These are phyloP conservation scores for Serendipita sp. DNA, from an alignment of 768 basidiomycete species.

Conservation along the genomic window DNA sequence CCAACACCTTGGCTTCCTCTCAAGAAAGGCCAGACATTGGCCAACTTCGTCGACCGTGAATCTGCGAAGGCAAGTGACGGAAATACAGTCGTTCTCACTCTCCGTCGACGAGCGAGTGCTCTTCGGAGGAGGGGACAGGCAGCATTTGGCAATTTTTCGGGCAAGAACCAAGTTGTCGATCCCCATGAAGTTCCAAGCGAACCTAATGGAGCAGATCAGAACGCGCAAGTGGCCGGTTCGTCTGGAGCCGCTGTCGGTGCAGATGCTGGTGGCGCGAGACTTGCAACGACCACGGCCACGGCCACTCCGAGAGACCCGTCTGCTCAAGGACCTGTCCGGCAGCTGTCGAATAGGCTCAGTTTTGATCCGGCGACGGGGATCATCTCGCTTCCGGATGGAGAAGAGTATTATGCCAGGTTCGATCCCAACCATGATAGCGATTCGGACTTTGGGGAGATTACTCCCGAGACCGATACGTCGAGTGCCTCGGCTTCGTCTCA, in stretches of 20 bases:
- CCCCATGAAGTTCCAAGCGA: conserved; percentile 10
- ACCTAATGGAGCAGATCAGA: conserved; percentile 8
- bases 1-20: conserved; percentile 91
- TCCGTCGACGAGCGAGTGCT: conserved; percentile 53
- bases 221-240: conserved; percentile 15
- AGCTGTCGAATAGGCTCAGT: conserved; percentile 46
- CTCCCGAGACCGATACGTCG: conserved; percentile 13
- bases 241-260: neutral
- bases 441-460: conserved; percentile 26
- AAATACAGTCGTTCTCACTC: conserved; percentile 63
- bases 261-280: conserved; percentile 3
- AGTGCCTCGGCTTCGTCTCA: neutral
- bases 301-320: conserved; percentile 9
- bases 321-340: conserved; percentile 6
- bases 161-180: conserved; percentile 10
- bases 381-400: conserved; percentile 59
- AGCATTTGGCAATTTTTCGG: conserved; percentile 11
- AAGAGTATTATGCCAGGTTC: conserved; percentile 21
- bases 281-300: neutral
- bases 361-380: conserved; percentile 79
- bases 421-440: conserved; percentile 19
- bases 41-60: conserved; percentile 28
- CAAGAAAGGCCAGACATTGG: conserved; percentile 62
- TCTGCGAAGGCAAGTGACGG: conserved; percentile 14
- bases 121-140: conserved; percentile 21